Percentiles rank a stretch among this genome's conserved stretches.
Evolutionary conservation across 2,329 filamentous ascomycete species (phyloP).

Genomic region (Fusarium zealandicum): DNA sequence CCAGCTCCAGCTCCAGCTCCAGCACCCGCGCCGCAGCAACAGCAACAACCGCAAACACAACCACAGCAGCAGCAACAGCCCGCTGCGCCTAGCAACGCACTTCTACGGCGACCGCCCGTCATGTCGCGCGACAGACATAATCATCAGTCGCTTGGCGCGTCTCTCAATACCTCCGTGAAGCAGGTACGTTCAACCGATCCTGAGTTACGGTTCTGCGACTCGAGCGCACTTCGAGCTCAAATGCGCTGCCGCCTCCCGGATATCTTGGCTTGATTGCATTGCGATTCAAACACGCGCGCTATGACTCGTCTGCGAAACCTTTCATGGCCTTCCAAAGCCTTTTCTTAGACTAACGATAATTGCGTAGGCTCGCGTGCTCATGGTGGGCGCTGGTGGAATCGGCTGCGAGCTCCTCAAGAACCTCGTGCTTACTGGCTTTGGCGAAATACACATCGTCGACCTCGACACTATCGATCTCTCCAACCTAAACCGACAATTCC

Average conservation of each 20-base stretch:
- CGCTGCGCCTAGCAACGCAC: slow-evolving; percentile 28
- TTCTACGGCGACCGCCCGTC: slow-evolving; percentile 39
- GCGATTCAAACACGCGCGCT: neutral
- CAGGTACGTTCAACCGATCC: slow-evolving; percentile 58
- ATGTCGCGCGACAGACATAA: slow-evolving; percentile 62
- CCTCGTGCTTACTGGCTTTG: slow-evolving; percentile 88
- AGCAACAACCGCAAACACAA: slow-evolving; percentile 28
- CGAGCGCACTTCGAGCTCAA: slow-evolving; percentile 11
- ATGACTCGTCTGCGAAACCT: too few species aligned
- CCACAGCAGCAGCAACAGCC: slow-evolving; percentile 30
- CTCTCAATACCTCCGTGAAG: slow-evolving; percentile 71
- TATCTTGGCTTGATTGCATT: neutral
- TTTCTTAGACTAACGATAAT: slow-evolving; percentile 26
- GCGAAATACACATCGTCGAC: slow-evolving; percentile 92
- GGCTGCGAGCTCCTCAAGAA: slow-evolving; percentile 98
- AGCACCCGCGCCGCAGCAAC: slow-evolving; percentile 11
- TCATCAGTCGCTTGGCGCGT: slow-evolving; percentile 70
- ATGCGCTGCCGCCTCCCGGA: slow-evolving; percentile 8
- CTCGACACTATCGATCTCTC: slow-evolving; percentile 98
- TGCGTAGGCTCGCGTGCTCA: slow-evolving; percentile 79
- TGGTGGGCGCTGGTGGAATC: slow-evolving; percentile 96
- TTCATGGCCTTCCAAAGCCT: neutral
- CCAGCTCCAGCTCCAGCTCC: slow-evolving; percentile 21
- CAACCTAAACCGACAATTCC: slow-evolving; percentile 96
- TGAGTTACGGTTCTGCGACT: slow-evolving; percentile 12